Conservation (phyloP, 2,329 filamentous ascomycete species). For the Ascochyta viciae-villosae region DNA sequence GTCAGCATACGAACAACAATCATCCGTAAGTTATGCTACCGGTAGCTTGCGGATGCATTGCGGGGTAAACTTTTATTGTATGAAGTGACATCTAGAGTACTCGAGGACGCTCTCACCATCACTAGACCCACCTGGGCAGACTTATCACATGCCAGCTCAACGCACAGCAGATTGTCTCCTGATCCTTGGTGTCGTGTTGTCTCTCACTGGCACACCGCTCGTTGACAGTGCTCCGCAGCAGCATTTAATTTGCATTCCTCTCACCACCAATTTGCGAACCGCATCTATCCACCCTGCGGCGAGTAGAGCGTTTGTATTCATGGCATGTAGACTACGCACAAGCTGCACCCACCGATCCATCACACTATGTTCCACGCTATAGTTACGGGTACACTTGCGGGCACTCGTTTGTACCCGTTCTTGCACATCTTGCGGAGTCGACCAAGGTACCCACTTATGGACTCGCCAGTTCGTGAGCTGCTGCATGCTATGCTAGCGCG, state of each 20-base stretch:
- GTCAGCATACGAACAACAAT: neutral
- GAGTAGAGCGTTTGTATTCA: constrained; percentile 11
- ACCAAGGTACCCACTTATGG: constrained; percentile 4
- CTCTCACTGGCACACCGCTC: neutral
- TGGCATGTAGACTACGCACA: constrained; percentile 7
- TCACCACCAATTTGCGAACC: neutral
- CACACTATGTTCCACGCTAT: constrained; percentile 12
- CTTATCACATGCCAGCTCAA: too few species aligned
- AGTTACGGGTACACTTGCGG: constrained; percentile 13
- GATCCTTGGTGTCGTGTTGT: neutral
- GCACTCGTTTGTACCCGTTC: constrained; percentile 12
- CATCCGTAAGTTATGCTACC: neutral
- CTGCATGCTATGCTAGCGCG: constrained; percentile 8
- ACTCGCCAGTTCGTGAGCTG: neutral
- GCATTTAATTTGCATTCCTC: neutral
- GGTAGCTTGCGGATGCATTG: neutral
- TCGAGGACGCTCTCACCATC: too few species aligned
- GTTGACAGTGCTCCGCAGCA: neutral
- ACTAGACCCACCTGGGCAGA: too few species aligned
- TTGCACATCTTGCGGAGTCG: constrained; percentile 15
- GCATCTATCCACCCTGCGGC: neutral
- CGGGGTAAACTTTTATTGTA: neutral
- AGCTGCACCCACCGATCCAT: constrained; percentile 9
- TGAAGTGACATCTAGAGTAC: too few species aligned
- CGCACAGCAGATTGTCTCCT: neutral